These are phyloP conservation scores for Trametes cinnabarina DNA, from an alignment of 768 basidiomycete species.

Conservation along the genomic window DNA sequence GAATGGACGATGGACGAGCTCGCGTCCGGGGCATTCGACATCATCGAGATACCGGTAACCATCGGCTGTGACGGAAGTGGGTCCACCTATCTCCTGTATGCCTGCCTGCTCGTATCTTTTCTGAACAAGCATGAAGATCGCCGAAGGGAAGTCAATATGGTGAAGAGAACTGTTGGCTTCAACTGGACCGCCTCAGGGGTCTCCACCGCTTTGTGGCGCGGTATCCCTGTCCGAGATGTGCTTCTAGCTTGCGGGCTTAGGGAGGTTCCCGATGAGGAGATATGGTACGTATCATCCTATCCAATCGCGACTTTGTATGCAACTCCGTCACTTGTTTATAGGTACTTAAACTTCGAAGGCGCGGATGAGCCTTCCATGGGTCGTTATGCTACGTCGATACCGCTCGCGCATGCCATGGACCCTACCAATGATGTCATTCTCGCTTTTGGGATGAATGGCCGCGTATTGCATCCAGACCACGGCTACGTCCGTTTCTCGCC, in stretches of 20 bases:
- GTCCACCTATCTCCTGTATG: too few relatives aligned
- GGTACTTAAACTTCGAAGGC: constrained; percentile 20
- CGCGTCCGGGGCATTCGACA: constrained; percentile 3
- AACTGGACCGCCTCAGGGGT: constrained; percentile 19
- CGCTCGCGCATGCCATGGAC: constrained; percentile 23
- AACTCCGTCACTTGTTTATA: neutral
- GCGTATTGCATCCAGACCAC: constrained; percentile 24
- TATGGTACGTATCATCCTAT: constrained; percentile 7
- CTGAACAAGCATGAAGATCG: constrained; percentile 7
- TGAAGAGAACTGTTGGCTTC: constrained; percentile 19
- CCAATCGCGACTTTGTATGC: neutral
- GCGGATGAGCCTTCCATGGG: constrained; percentile 24
- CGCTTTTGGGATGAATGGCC: constrained; percentile 21
- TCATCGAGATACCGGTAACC: constrained; percentile 17
- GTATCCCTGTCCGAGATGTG: constrained; percentile 20
- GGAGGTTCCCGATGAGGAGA: constrained; percentile 18
- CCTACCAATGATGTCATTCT: constrained; percentile 22
- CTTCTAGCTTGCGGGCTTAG: constrained; percentile 18
- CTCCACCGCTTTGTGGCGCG: constrained; percentile 22
- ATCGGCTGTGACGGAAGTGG: constrained; percentile 24
- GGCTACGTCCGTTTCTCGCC: constrained; percentile 18
- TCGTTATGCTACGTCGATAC: constrained; percentile 23
- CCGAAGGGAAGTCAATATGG: constrained; percentile 23
- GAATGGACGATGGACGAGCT: constrained; percentile 24
- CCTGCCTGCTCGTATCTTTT: too few relatives aligned